A percentile compares a stretch with the other conserved stretches of the same genome.
Conservation (phyloP, 176 grass and related monocot species). For the sorghum (Sorghum bicolor) region DNA sequence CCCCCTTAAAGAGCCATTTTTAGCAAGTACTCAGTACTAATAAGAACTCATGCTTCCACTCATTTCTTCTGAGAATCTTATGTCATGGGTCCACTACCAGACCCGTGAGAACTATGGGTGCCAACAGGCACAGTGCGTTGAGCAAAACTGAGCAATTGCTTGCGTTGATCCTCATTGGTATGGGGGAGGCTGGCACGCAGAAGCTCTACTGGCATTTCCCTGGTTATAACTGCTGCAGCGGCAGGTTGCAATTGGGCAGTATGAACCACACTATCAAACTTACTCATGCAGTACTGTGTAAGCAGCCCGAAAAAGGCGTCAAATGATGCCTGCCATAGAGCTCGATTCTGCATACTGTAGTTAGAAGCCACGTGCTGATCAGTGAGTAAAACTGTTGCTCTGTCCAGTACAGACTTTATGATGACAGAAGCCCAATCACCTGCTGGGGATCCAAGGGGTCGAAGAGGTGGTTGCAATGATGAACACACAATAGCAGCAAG, state of each 20-base stretch:
- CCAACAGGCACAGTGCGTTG: slow-evolving; percentile 55
- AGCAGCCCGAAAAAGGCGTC: slow-evolving; percentile 70
- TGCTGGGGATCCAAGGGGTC: slow-evolving; percentile 55
- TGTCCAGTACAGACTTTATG: slow-evolving; percentile 71
- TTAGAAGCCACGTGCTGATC: slow-evolving; percentile 40
- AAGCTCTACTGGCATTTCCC: slow-evolving; percentile 75
- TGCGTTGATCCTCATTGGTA: slow-evolving; percentile 71
- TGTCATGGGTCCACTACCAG: slow-evolving; percentile 32
- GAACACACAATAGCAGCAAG: slow-evolving; percentile 85
- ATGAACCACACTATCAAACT: slow-evolving; percentile 63
- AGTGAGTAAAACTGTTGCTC: slow-evolving; percentile 58
- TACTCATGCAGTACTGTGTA: slow-evolving; percentile 65
- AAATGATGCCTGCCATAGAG: slow-evolving; percentile 84
- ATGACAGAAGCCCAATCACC: slow-evolving; percentile 72
- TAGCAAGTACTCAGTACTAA: neutral
- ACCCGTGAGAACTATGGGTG: slow-evolving; percentile 33
- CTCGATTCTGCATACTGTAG: slow-evolving; percentile 40
- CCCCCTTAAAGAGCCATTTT: neutral
- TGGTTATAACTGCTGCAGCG: slow-evolving; percentile 46
- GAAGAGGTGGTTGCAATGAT: slow-evolving; percentile 70
- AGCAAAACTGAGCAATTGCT: slow-evolving; percentile 63
- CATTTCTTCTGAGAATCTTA: slow-evolving; percentile 33
- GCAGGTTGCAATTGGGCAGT: slow-evolving; percentile 28
- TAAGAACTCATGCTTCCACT: slow-evolving; percentile 20
- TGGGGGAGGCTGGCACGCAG: slow-evolving; percentile 80